These are phyloP conservation scores for Wallacemonas sp. DNA, from an alignment of 208 protist genomes.

Conservation along the genomic window DNA sequence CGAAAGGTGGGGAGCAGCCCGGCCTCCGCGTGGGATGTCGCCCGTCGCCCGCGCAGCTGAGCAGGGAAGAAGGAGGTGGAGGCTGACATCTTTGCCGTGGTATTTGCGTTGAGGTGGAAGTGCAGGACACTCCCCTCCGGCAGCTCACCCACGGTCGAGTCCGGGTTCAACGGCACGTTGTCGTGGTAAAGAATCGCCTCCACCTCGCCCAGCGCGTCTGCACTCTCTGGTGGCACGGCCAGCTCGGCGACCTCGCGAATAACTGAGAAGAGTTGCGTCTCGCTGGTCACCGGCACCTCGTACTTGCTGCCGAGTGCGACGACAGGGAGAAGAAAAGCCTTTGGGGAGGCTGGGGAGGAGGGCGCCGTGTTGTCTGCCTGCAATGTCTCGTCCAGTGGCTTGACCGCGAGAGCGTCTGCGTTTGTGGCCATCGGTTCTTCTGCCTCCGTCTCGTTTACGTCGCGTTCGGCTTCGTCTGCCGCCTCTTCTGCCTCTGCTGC, in stretches of 20 bases:
- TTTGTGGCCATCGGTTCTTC: too few relatives aligned
- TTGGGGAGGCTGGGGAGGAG: not conserved
- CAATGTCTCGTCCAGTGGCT: too few relatives aligned
- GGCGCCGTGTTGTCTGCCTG: too few relatives aligned
- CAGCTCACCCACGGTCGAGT: slow-evolving; percentile 34
- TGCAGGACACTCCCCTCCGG: slow-evolving; percentile 40
- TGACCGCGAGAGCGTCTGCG: too few relatives aligned
- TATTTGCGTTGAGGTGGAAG: slow-evolving; percentile 42
- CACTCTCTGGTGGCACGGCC: slow-evolving; percentile 26
- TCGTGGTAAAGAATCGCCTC: slow-evolving; percentile 48
- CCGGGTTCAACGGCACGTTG: slow-evolving; percentile 30
- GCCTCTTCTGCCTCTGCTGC: not conserved
- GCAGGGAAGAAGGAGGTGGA: slow-evolving; percentile 5
- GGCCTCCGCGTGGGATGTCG: slow-evolving; percentile 5
- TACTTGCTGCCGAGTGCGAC: slow-evolving; percentile 34
- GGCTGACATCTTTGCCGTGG: slow-evolving; percentile 18
- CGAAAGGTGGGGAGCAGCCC: slow-evolving; percentile 3
- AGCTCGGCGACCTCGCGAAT: slow-evolving; percentile 49
- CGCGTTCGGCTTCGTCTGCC: not conserved
- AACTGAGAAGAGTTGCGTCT: slow-evolving; percentile 35
- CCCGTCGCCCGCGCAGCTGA: not conserved
- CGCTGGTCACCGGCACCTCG: slow-evolving; percentile 37
- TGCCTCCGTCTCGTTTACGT: not conserved
- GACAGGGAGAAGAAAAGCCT: slow-evolving; percentile 14
- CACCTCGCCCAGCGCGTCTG: slow-evolving; percentile 24